Base-by-base conservation (phyloP, 2,329 filamentous ascomycete genomes). In the Alternaria sp. region DNA sequence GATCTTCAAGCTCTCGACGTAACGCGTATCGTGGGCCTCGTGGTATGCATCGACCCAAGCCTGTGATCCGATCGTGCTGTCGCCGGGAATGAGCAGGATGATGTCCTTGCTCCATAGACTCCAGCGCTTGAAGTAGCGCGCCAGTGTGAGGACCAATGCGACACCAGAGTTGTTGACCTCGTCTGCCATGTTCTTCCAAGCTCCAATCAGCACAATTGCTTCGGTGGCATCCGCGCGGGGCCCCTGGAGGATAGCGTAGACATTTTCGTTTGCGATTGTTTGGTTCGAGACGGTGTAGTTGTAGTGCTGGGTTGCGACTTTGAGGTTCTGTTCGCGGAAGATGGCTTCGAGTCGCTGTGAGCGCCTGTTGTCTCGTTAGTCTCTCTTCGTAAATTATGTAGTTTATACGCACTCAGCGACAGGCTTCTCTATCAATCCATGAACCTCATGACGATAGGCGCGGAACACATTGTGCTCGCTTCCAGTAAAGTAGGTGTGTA, bases 71-170 rank as follows among this genome's bases (percentile, higher is more conserved):
- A 92, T 91, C 63, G 90, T 91, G 79, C 93, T 97, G 80, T 99
- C 96, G 0, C 92, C 90, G 0, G 96, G 90, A 50, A 99, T 87
- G 6, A 99, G 82, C 71, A 99, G 89, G 62, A 99, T 95, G 70
- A 99, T 97, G 79, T 99, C 96, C 81, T 99, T 99, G 63, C 94
- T 97, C 96, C 96, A 99, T 26, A 99, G 86, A 57, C 94, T 97
- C 96, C 96, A 99, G 71, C 91, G 89, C 81, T 96, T 97, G 83
- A 99, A 98, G 81, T 99, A 99, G 69, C 96, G 89, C 26, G 93
- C 92, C 70, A 99, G 82, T 0, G 95, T 94, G 73, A 99, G 83
- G 3, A 94, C 90, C 30, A 99, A 86, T 8, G 94, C 90, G 6
- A 99, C 90, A 18, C 95, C 96, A 65, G 94, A 96, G 67, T 90